Evolutionary conservation across 306 rosid species (phyloP).

Genomic region (Prunus mongolica): DNA sequence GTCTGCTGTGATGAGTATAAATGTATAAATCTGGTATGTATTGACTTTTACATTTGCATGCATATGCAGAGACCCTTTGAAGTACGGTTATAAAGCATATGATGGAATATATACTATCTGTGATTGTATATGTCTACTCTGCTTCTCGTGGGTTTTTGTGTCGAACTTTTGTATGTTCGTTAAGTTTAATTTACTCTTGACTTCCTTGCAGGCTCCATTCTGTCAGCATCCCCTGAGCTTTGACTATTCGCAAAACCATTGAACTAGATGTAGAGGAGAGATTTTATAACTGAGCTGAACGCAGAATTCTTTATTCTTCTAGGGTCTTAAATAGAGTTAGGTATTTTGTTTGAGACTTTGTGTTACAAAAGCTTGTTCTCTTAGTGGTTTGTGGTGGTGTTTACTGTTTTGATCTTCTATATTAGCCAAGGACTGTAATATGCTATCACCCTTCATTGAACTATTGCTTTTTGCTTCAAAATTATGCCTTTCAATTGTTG

Average conservation of each 20-base stretch:
- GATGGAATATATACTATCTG: background rate
- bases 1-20: too few species aligned
- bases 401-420: constrained; percentile 33
- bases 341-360: constrained; percentile 19
- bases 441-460: constrained; percentile 1
- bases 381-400: constrained; percentile 28
- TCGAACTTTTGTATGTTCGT: background rate
- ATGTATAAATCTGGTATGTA: too few species aligned
- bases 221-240: constrained; percentile 87
- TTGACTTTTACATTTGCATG: too few species aligned
- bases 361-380: constrained; percentile 34
- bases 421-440: constrained; percentile 14
- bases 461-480: background rate
- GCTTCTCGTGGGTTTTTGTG: too few species aligned
- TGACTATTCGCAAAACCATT: constrained; percentile 81
- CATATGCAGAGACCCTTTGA: too few species aligned
- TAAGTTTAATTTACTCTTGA: constrained; percentile 2
- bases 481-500: background rate
- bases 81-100: background rate
- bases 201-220: constrained; percentile 73
- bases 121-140: too few species aligned
- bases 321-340: constrained; percentile 27
- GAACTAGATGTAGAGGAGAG: constrained; percentile 22
- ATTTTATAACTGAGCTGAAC: constrained; percentile 29
- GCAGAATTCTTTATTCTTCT: constrained; percentile 34